Base-by-base conservation (phyloP, 2,329 filamentous ascomycete genomes). In the Epichloe elymi region DNA sequence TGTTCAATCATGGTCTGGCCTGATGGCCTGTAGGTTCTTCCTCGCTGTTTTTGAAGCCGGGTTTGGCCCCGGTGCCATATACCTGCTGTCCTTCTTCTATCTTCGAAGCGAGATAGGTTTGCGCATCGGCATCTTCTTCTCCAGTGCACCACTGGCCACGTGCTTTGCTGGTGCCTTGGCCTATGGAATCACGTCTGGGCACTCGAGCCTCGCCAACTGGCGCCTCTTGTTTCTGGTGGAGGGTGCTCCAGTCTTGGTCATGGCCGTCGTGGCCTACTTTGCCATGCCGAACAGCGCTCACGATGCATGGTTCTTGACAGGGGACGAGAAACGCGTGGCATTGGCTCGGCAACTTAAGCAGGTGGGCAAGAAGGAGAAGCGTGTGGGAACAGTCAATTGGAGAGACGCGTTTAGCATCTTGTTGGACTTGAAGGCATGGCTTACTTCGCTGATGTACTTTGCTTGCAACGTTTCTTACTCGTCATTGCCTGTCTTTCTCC, bases 151-250 rank as follows among this genome's bases (percentile, higher is more conserved):
- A 1, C 69, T 86, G 36, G 82, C 82, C 4, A 85, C 80, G 51
- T 80, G 77, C 0, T 86, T 85, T 58, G 79, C 82, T 0, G 79
- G 82, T 3, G 82, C 79, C 2, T 67, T 84, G 14, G 81, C 81
- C 1, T 83, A 80, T 52, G 79, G 74, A 4, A 84, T 86, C 61
- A 81, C 80, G 10, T 76, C 76, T 26, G 75, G 77, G 12, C 71
- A 74, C 55, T 68, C 72, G 3, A 60, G 68, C 11, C 64, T 86
- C 40, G 74, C 78, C 6, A 78, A 74, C 52, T 88, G 85, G 85
- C 74, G 80, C 54, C 61, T 83, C 11, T 61, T 86, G 55, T 81
- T 84, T 61, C 67, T 85, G 4, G 76, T 85, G 5, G 67, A 69
- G 47, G 66, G 67, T 2, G 37, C 67, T 1, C 63, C 66, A 0